phyloP scores from a whole-genome alignment of 371 early-diverging fungal species.

The Actinomortierella wolfii region DNA sequence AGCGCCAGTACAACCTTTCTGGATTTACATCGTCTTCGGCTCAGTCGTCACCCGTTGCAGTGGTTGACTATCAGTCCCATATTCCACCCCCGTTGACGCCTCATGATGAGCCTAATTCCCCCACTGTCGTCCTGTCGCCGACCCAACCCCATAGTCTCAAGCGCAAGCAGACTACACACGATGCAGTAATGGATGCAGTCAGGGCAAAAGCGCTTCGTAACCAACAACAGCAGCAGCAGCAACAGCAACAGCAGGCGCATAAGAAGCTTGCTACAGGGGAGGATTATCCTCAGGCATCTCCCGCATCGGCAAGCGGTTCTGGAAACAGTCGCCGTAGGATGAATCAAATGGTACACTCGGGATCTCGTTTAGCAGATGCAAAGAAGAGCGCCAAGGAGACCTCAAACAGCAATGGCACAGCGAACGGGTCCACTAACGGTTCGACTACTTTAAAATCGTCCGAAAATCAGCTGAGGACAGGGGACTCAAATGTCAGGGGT shows the following conservation, averaged over 20 bases:
- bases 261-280: slow-evolving; percentile 7
- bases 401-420: too few species aligned
- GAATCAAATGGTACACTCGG: too few species aligned
- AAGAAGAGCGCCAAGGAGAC: too few species aligned
- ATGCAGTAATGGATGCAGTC: slow-evolving; percentile 47
- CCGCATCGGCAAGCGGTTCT: too few species aligned
- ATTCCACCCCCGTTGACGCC: slow-evolving; percentile 40
- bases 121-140: slow-evolving; percentile 38
- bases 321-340: too few species aligned
- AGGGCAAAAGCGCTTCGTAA: slow-evolving; percentile 41
- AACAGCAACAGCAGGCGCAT: slow-evolving; percentile 13
- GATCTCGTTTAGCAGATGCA: too few species aligned
- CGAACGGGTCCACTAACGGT: too few species aligned
- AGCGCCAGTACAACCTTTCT: slow-evolving; percentile 28
- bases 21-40: slow-evolving; percentile 17
- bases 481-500: too few species aligned
- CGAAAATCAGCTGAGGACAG: too few species aligned
- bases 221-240: slow-evolving; percentile 24
- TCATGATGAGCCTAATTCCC: slow-evolving; percentile 38
- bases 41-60: slow-evolving; percentile 37
- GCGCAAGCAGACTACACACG: slow-evolving; percentile 38
- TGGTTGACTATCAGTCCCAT: slow-evolving; percentile 40
- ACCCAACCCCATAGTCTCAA: slow-evolving; percentile 18
- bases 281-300: too few species aligned
- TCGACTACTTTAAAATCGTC: too few species aligned